Evolutionary conservation across 768 basidiomycete genomes (phyloP), one percentile per base, ranked within the genome.

Genomic region (Boletellus ananas): DNA sequence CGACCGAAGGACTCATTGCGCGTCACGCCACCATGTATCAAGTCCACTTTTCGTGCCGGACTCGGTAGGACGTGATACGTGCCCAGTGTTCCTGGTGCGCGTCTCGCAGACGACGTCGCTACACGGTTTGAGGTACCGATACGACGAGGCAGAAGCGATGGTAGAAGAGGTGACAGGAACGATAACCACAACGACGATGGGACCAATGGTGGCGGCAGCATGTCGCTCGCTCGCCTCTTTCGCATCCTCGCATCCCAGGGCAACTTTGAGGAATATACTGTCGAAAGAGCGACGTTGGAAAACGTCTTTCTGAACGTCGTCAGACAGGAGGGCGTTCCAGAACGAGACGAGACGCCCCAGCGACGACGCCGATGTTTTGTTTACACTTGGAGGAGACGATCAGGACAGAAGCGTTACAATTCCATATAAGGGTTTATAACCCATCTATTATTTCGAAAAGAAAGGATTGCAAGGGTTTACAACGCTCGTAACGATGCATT

Each of bases 91-190:
- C 84, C 85, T 2, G 82, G 81, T 8, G 76, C 83, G 14, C 74
- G 79, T 4, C 78, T 80, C 71, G 81, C 80, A 5, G 84, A 88
- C 55, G 86, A 87, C 57, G 84, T 88, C 14, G 85, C 84, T 2
- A 86, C 85, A 2, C 79, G 85, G 2, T 88, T 87, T 61, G 84
- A 88, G 60, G 84, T 87, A 9, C 84, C 85, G 9, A 73, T 87
- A 6, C 43, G 47, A 18, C 45, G 55, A 12, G 56, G 57, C 20
- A 12, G 33, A 6, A 5, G 23, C 23, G 23, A 25, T 25, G 23
- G 23, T 25, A 4, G 23, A 25, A 6, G 23, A 3, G 23, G 23
- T 25, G 23, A 6, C 23, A 6, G 23, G 23, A 25, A 25, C 23
- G 23, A 6, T 6, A 5, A 25, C 23, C 23, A 23, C 23, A 8